Evolutionary conservation across 768 basidiomycete genomes (phyloP).

Genomic region (Kondoa subrosea): DNA sequence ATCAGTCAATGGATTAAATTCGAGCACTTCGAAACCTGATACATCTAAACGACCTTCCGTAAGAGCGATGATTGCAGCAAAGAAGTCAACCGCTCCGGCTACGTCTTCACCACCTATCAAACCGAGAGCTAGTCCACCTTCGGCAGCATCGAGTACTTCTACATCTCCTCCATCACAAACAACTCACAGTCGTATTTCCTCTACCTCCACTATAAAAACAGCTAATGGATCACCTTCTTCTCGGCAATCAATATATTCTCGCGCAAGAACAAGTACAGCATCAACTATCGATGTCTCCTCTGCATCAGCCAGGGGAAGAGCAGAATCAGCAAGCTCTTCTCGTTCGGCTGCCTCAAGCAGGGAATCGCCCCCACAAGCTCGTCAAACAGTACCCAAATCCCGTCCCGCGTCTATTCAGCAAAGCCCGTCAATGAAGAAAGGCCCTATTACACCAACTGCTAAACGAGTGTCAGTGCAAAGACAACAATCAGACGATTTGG

Average conservation of each 20-base stretch:
- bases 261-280: neutral
- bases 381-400: neutral
- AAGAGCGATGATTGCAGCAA: constrained; percentile 1
- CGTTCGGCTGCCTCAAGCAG: neutral
- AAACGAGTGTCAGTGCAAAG: neutral
- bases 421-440: neutral
- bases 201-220: neutral
- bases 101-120: too few relatives aligned
- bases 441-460: neutral
- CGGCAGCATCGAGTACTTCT: constrained; percentile 1
- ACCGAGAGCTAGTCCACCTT: constrained; percentile 7
- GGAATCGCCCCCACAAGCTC: neutral
- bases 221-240: neutral
- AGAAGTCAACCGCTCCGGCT: too few relatives aligned
- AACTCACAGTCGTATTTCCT: neutral
- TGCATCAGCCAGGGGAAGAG: neutral
- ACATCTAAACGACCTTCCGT: neutral
- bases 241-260: neutral
- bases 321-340: too few relatives aligned
- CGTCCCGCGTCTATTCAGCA: neutral
- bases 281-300: neutral
- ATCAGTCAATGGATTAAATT: constrained; percentile 27
- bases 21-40: constrained; percentile 1
- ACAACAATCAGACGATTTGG: neutral
- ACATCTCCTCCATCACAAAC: neutral